phyloP scores from a whole-genome alignment of 2,329 filamentous ascomycete genomes.

The Cladosporium sp. region DNA sequence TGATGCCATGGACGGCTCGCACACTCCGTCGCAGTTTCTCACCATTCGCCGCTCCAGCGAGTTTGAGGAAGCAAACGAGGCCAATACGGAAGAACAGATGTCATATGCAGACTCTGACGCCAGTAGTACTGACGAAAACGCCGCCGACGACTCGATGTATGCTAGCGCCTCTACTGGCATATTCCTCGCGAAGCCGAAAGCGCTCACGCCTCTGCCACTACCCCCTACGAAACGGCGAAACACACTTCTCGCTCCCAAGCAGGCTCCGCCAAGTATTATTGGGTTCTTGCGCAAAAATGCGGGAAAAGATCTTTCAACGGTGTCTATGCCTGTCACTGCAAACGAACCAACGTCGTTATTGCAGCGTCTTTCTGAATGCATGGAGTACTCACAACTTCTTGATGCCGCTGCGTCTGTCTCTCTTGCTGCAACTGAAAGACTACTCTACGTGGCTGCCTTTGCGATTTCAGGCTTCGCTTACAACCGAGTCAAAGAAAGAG shows the following conservation, averaged over 20 bases:
- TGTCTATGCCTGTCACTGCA: slow-evolving; percentile 94
- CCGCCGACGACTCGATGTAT: slow-evolving; percentile 12
- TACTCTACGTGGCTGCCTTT: slow-evolving; percentile 84
- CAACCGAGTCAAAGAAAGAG: slow-evolving; percentile 78
- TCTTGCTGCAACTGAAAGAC: slow-evolving; percentile 58
- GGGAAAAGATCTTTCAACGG: slow-evolving; percentile 92
- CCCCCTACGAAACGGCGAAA: slow-evolving; percentile 61
- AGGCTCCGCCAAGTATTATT: slow-evolving; percentile 83
- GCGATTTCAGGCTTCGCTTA: slow-evolving; percentile 82
- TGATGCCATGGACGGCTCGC: slow-evolving; percentile 69
- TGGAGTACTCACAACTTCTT: slow-evolving; percentile 85
- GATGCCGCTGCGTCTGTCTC: slow-evolving; percentile 59
- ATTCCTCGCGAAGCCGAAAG: slow-evolving; percentile 72
- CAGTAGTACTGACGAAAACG: slow-evolving; percentile 50
- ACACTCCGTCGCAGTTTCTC: slow-evolving; percentile 58
- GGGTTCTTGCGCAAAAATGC: slow-evolving; percentile 95
- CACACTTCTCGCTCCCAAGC: slow-evolving; percentile 67
- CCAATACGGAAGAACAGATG: slow-evolving; percentile 50
- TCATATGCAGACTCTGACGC: slow-evolving; percentile 57
- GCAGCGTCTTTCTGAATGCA: slow-evolving; percentile 81
- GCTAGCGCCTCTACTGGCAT: slow-evolving; percentile 37
- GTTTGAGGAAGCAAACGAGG: slow-evolving; percentile 59
- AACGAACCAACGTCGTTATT: slow-evolving; percentile 89
- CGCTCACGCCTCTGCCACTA: slow-evolving; percentile 71
- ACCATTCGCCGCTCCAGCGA: slow-evolving; percentile 70